Conservation (phyloP, 2,329 filamentous ascomycete species). For the Cladosporium velox region DNA sequence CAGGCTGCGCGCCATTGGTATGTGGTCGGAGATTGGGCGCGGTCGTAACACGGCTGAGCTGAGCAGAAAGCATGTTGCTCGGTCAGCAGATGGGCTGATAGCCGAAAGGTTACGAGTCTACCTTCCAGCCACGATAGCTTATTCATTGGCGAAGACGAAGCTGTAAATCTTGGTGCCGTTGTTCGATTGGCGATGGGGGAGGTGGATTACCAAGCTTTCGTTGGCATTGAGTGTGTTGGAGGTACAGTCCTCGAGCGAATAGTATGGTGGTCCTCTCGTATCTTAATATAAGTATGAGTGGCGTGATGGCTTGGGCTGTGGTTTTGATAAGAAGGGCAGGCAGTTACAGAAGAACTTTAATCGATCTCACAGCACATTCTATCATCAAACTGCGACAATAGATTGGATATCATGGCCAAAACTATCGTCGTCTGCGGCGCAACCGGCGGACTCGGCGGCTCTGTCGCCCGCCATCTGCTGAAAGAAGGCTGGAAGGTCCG, state of each 20-base stretch:
- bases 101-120: neutral
- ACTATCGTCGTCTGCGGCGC: slow-evolving; percentile 21
- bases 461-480: slow-evolving; percentile 27
- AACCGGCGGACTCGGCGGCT: slow-evolving; percentile 28
- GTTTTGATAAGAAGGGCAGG: neutral
- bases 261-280: neutral
- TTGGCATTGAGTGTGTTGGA: neutral
- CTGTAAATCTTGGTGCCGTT: neutral
- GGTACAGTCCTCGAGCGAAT: neutral
- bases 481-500: slow-evolving; percentile 31
- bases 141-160: neutral
- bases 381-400: neutral
- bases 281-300: neutral
- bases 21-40: neutral
- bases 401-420: slow-evolving; percentile 21
- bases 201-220: neutral
- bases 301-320: neutral
- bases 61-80: neutral
- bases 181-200: neutral
- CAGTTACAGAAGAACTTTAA: neutral
- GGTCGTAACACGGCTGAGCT: neutral
- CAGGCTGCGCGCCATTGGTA: neutral
- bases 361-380: neutral
- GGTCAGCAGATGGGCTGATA: neutral
- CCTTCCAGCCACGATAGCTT: neutral